These are phyloP conservation scores for Phytophthora litchii DNA, from an alignment of 352 stramenopile genomes.

Conservation along the genomic window DNA sequence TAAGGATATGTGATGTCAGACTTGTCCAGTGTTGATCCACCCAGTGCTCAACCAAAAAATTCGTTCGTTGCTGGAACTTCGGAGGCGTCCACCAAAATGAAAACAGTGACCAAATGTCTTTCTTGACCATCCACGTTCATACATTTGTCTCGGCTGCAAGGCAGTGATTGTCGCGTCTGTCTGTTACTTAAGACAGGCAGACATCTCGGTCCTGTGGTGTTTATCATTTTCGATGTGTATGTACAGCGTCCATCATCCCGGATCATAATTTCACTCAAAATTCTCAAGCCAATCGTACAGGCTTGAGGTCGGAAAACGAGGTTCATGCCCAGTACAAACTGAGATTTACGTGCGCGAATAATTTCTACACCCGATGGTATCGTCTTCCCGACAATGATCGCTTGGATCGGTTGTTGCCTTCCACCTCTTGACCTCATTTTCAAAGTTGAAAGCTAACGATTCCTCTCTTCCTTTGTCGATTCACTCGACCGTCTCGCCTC, in stretches of 20 bases:
- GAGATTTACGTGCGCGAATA: slow-evolving; percentile 23
- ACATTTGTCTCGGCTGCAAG: background rate
- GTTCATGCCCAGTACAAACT: slow-evolving; percentile 16
- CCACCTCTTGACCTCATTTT: slow-evolving; percentile 25
- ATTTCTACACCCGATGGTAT: too few species aligned
- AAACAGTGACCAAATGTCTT: background rate
- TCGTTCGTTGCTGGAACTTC: slow-evolving; percentile 7
- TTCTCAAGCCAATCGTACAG: slow-evolving; percentile 15
- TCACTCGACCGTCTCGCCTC: slow-evolving; percentile 32
- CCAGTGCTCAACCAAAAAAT: slow-evolving; percentile 2
- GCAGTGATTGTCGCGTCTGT: background rate
- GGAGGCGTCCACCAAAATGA: slow-evolving; percentile 17
- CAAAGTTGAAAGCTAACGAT: slow-evolving; percentile 34
- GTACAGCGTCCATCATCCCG: slow-evolving; percentile 7
- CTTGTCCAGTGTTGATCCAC: background rate
- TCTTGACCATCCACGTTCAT: background rate
- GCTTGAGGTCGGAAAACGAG: slow-evolving; percentile 15
- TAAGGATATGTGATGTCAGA: slow-evolving; percentile 1
- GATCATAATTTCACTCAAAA: slow-evolving; percentile 14
- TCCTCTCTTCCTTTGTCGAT: slow-evolving; percentile 18
- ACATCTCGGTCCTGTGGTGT: slow-evolving; percentile 1
- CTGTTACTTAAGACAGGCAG: background rate
- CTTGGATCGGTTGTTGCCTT: background rate
- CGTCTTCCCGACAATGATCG: background rate
- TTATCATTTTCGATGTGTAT: slow-evolving; percentile 8